These are phyloP conservation scores for Fonsecaea erecta DNA, from an alignment of 2,329 filamentous ascomycete genomes.

Conservation along the genomic window DNA sequence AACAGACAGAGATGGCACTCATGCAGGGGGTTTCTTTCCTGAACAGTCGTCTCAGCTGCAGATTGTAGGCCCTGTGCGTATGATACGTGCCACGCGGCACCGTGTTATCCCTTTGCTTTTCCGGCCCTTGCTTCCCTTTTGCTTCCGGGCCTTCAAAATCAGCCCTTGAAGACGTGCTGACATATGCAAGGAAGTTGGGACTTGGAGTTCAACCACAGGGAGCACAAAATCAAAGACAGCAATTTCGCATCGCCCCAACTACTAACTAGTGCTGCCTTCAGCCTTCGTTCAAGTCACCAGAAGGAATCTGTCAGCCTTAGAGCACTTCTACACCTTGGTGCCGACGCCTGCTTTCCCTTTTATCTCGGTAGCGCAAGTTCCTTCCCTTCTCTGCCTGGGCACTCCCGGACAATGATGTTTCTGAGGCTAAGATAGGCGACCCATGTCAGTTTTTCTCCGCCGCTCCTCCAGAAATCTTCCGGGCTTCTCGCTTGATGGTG, in stretches of 20 bases:
- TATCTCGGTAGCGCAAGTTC: conserved; percentile 17
- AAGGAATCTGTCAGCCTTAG: conserved; percentile 3
- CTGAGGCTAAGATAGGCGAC: conserved; percentile 8
- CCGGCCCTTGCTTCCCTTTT: too few species aligned
- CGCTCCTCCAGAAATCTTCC: conserved; percentile 3
- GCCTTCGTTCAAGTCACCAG: not conserved
- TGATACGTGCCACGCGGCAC: not conserved
- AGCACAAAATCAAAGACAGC: conserved; percentile 34
- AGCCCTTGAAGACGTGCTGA: conserved; percentile 12
- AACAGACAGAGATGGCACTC: conserved; percentile 4
- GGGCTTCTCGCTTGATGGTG: conserved; percentile 11
- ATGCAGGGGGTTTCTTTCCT: conserved; percentile 20
- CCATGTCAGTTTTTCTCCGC: conserved; percentile 15
- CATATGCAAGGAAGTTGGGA: conserved; percentile 15
- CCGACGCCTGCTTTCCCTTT: not conserved
- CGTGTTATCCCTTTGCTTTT: not conserved
- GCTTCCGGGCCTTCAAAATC: too few species aligned
- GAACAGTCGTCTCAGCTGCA: not conserved
- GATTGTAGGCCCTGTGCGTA: not conserved
- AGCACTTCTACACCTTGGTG: not conserved
- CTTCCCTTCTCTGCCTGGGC: not conserved
- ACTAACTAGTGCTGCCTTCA: not conserved
- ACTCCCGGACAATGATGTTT: not conserved
- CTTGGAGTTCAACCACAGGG: not conserved
- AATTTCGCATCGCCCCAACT: conserved; percentile 24